Conservation (phyloP, 495 filamentous ascomycete genomes). For the Neurospora tetraspora region DNA sequence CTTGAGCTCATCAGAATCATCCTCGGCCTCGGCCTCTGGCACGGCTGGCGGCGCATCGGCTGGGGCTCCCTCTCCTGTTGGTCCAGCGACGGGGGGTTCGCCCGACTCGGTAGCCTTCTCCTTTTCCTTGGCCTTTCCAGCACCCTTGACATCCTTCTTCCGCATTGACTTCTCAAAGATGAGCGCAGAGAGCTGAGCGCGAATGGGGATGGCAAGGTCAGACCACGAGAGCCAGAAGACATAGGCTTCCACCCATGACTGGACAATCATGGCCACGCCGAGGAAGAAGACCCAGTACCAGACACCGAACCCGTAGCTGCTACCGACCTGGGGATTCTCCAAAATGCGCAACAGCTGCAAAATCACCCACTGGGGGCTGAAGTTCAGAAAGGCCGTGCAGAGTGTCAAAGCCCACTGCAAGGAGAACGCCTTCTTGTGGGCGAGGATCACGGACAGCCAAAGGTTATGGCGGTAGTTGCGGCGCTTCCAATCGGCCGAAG, state of each 20-base stretch:
- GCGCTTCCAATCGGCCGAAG: conserved; percentile 41
- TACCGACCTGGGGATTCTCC: conserved; percentile 44
- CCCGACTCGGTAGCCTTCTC: conserved; percentile 7
- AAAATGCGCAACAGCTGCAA: conserved; percentile 52
- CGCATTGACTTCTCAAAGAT: conserved; percentile 73
- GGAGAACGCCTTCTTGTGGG: conserved; percentile 43
- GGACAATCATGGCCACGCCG: conserved; percentile 44
- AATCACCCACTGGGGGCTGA: conserved; percentile 61
- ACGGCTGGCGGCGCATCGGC: conserved; percentile 8
- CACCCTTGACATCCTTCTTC: conserved; percentile 61
- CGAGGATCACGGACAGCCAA: conserved; percentile 49
- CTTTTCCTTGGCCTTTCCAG: conserved; percentile 21
- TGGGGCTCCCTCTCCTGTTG: conserved; percentile 9
- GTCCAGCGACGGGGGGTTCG: conserved; percentile 15
- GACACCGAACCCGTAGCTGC: conserved; percentile 31
- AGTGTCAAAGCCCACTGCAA: conserved; percentile 47
- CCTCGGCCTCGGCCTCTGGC: conserved; percentile 32
- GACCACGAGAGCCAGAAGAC: conserved; percentile 57
- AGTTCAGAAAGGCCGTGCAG: conserved; percentile 44
- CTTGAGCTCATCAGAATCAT: conserved; percentile 39
- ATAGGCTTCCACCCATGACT: conserved; percentile 50
- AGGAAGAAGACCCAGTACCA: conserved; percentile 63
- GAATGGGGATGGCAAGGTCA: conserved; percentile 53
- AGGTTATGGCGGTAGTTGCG: conserved; percentile 40
- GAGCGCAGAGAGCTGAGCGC: conserved; percentile 58